Conservation (phyloP, 768 basidiomycete genomes). For the Auricularia sp. region DNA sequence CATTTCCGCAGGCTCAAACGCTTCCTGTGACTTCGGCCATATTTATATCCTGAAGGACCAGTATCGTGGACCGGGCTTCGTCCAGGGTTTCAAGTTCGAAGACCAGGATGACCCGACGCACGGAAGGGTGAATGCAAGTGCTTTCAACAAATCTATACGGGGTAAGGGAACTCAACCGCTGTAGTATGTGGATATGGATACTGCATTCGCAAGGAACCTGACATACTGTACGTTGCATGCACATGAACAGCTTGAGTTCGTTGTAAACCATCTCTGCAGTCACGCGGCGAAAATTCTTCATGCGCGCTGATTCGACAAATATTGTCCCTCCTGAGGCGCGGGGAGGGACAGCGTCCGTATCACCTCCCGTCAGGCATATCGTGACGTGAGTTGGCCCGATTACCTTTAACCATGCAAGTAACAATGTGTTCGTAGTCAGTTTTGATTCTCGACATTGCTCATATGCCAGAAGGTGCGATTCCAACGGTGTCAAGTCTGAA, state of each 20-base stretch:
- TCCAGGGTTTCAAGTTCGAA: conserved; percentile 38
- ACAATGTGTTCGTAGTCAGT: conserved; percentile 17
- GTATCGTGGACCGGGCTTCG: conserved; percentile 33
- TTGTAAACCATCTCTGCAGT: neutral
- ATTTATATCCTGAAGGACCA: conserved; percentile 18
- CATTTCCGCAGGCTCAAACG: neutral
- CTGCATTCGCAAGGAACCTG: conserved; percentile 33
- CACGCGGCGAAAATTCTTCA: conserved; percentile 36
- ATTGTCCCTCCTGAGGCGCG: conserved; percentile 27
- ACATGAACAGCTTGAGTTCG: neutral
- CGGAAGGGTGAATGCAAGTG: conserved; percentile 33
- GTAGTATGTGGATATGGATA: conserved; percentile 40
- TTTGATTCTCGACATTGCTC: conserved; percentile 40
- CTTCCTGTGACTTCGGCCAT: neutral
- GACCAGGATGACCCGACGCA: conserved; percentile 50
- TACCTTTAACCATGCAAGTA: neutral
- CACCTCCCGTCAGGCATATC: conserved; percentile 32
- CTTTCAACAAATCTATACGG: neutral
- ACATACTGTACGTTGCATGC: conserved; percentile 30
- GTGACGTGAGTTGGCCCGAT: conserved; percentile 16
- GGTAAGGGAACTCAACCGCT: neutral
- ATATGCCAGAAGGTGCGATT: conserved; percentile 49
- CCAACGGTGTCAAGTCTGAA: neutral
- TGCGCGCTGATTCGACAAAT: conserved; percentile 41
- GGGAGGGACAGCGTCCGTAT: conserved; percentile 51